Evolutionary conservation across 2,329 filamentous ascomycete genomes (phyloP).

Genomic region (Lasiodiplodia sp.): DNA sequence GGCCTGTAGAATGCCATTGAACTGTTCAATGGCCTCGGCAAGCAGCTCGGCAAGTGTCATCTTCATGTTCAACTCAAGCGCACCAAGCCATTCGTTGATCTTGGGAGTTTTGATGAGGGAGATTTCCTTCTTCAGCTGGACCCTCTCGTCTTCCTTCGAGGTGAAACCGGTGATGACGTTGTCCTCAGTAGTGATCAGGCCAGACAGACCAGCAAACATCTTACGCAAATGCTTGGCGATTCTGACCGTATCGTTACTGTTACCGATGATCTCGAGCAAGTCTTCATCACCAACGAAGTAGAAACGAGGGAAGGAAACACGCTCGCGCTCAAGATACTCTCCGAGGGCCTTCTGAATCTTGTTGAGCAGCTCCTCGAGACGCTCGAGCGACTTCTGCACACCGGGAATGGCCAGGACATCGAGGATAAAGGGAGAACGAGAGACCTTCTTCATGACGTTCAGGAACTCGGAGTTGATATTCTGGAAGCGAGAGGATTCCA

Average conservation of each 20-base stretch:
- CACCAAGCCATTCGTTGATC: constrained; percentile 98
- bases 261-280: constrained; percentile 97
- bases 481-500: constrained; percentile 95
- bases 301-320: constrained; percentile 96
- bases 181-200: constrained; percentile 90
- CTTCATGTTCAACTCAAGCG: constrained; percentile 93
- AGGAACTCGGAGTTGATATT: constrained; percentile 99
- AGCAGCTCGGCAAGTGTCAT: constrained; percentile 89
- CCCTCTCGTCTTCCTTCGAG: constrained; percentile 92
- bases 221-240: constrained; percentile 99
- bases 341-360: constrained; percentile 99
- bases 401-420: constrained; percentile 96
- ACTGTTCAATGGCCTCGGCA: constrained; percentile 83
- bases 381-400: constrained; percentile 93
- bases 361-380: constrained; percentile 94
- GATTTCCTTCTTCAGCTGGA: constrained; percentile 87
- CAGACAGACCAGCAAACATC: constrained; percentile 98
- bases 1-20: constrained; percentile 77
- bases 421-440: constrained; percentile 92
- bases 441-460: constrained; percentile 99
- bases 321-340: constrained; percentile 97
- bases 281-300: constrained; percentile 99
- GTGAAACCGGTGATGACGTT: constrained; percentile 89
- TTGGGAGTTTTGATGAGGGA: constrained; percentile 91
- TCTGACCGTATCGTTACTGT: constrained; percentile 95